phyloP scores from a whole-genome alignment of 371 early-diverging fungal genomes.

The Saksenaea oblongispora region DNA sequence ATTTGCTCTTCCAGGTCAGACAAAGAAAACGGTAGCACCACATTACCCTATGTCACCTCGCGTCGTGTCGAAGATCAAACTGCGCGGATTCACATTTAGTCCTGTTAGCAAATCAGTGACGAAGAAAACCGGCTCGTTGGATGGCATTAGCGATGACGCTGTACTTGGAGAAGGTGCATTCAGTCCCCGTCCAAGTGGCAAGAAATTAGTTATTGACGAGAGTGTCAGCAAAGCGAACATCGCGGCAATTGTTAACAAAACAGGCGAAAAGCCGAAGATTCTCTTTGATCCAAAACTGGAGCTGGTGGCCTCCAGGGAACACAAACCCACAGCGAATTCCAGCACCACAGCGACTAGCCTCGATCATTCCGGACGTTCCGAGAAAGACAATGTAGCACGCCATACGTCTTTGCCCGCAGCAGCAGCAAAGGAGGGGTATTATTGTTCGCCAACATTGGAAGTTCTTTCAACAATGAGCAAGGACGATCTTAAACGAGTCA shows the following conservation, averaged over 20 bases:
- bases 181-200: conserved; percentile 72
- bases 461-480: conserved; percentile 54
- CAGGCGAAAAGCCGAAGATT: conserved; percentile 19
- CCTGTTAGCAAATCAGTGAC: conserved; percentile 29
- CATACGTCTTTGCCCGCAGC: conserved; percentile 14
- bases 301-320: conserved; percentile 22
- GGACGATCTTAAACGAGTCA: conserved; percentile 70
- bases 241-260: conserved; percentile 30
- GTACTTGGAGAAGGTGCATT: conserved; percentile 69
- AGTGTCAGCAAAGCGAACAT: conserved; percentile 21
- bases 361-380: not conserved
- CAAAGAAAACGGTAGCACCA: conserved; percentile 53
- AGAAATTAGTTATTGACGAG: conserved; percentile 64
- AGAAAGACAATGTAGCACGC: not conserved
- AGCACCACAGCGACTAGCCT: conserved; percentile 4
- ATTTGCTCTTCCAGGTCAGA: conserved; percentile 45
- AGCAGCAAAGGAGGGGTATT: conserved; percentile 30
- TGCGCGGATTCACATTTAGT: conserved; percentile 60
- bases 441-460: conserved; percentile 40
- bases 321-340: not conserved
- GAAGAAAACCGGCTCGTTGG: conserved; percentile 34
- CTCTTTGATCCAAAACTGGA: conserved; percentile 36
- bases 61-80: conserved; percentile 66
- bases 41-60: conserved; percentile 70
- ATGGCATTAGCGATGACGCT: conserved; percentile 66